These are phyloP conservation scores for Endogone sp. DNA, from an alignment of 192 early-diverging fungal genomes.

Conservation along the genomic window DNA sequence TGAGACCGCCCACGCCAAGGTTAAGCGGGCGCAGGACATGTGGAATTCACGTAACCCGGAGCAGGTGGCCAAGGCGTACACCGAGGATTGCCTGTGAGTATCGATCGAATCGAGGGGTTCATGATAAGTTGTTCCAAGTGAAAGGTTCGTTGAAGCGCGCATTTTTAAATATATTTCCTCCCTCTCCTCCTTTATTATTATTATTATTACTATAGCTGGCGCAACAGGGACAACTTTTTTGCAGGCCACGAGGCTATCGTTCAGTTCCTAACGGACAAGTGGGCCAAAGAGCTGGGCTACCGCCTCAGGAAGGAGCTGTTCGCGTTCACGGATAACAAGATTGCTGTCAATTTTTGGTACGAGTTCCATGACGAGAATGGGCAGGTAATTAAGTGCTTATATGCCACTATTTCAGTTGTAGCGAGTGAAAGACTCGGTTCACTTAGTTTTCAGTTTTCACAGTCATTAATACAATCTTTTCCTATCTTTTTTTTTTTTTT, in stretches of 20 bases:
- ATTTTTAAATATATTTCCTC: no score
- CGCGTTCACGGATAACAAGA: conserved; percentile 34
- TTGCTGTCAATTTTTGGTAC: conserved; percentile 49
- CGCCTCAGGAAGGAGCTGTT: conserved; percentile 45
- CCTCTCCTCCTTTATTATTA: no score
- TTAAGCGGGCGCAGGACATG: conserved; percentile 30
- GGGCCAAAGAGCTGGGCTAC: conserved; percentile 37
- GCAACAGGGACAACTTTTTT: conserved; percentile 40
- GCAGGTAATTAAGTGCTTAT: no score
- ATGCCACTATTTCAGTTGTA: no score
- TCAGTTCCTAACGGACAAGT: conserved; percentile 34
- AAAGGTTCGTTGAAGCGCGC: no score
- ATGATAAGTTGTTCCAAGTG: no score
- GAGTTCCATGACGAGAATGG: conserved; percentile 33
- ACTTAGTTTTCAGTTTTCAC: not conserved
- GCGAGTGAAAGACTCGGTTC: no score
- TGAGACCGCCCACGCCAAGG: conserved; percentile 27
- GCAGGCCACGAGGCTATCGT: conserved; percentile 26
- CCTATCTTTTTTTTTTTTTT: not conserved
- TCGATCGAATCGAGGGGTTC: no score
- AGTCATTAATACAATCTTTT: not conserved
- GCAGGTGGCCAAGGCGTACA: conserved; percentile 19
- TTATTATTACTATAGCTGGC: no score
- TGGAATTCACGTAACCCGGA: conserved; percentile 37
- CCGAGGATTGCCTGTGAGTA: conserved; percentile 8